phyloP scores from a whole-genome alignment of 352 stramenopile species.

The Phytophthora vignae region DNA sequence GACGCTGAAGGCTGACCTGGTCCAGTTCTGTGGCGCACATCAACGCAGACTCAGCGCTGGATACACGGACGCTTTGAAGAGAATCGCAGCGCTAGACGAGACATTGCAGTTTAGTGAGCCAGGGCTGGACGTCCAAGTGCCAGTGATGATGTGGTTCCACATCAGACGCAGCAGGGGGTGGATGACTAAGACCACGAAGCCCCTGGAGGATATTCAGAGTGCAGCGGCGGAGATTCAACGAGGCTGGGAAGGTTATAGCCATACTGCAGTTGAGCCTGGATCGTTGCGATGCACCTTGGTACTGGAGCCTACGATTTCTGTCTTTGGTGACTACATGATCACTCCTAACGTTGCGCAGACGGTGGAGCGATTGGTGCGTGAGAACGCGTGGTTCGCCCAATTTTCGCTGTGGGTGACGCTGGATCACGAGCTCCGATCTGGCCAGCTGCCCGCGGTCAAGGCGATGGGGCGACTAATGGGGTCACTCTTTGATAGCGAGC shows the following conservation, averaged over 20 bases:
- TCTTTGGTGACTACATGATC: not conserved
- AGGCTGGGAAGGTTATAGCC: too few relatives aligned
- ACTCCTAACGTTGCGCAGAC: too few relatives aligned
- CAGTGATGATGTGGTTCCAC: not conserved
- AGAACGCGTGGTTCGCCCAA: too few relatives aligned
- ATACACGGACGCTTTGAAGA: not conserved
- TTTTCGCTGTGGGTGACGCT: too few relatives aligned
- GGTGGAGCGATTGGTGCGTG: too few relatives aligned
- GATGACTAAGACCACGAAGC: not conserved
- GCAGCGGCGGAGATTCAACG: not conserved
- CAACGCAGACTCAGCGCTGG: not conserved
- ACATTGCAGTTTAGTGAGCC: not conserved
- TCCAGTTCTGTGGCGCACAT: not conserved
- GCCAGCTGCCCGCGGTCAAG: too few relatives aligned
- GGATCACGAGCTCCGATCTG: too few relatives aligned
- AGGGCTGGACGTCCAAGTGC: not conserved
- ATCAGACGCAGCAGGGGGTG: not conserved
- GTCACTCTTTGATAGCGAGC: too few relatives aligned
- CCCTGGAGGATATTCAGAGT: not conserved
- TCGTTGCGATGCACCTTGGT: not conserved
- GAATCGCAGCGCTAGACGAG: not conserved
- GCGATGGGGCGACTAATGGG: too few relatives aligned
- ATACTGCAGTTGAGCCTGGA: not conserved
- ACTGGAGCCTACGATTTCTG: not conserved
- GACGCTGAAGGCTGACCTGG: not conserved